A percentile compares a stretch with the other conserved stretches of the same genome.
Evolutionary conservation across 2,329 filamentous ascomycete species (phyloP).

Genomic region (Coniochaeta sp.): DNA sequence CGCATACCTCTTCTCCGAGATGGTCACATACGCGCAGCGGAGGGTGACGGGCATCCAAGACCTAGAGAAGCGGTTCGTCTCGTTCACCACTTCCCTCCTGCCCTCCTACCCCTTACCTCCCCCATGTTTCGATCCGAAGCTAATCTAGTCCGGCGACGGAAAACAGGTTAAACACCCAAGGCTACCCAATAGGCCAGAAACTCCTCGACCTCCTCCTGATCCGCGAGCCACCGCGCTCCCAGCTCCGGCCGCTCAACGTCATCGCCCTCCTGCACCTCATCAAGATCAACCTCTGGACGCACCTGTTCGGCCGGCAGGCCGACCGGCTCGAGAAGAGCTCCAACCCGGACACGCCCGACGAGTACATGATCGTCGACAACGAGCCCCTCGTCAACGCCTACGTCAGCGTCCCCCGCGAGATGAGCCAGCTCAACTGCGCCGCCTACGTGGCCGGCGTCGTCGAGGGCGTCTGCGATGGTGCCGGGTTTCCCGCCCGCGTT

Average conservation of each 20-base stretch:
- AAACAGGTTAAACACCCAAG: slow-evolving; percentile 77
- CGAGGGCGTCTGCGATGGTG: slow-evolving; percentile 91
- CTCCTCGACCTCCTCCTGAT: slow-evolving; percentile 92
- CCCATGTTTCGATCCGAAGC: not conserved
- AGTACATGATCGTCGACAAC: slow-evolving; percentile 99
- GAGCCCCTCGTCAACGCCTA: slow-evolving; percentile 94
- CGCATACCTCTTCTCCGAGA: slow-evolving; percentile 92
- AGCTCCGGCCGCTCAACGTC: slow-evolving; percentile 77
- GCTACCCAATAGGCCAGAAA: slow-evolving; percentile 88
- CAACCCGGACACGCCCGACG: slow-evolving; percentile 74
- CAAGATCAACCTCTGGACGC: slow-evolving; percentile 83
- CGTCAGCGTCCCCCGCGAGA: slow-evolving; percentile 87
- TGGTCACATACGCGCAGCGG: slow-evolving; percentile 91
- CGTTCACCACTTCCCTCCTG: not conserved
- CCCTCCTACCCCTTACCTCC: not conserved
- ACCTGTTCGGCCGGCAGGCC: slow-evolving; percentile 84
- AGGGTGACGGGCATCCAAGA: slow-evolving; percentile 89
- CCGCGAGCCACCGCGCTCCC: slow-evolving; percentile 63
- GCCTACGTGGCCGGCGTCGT: slow-evolving; percentile 93
- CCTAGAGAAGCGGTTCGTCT: slow-evolving; percentile 74
- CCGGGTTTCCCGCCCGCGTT: slow-evolving; percentile 81
- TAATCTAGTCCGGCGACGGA: not conserved
- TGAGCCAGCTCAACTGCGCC: slow-evolving; percentile 93
- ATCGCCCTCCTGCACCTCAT: slow-evolving; percentile 92
- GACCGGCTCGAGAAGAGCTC: slow-evolving; percentile 88